Conservation (phyloP, 306 rosid genomes). For the Phaseolus lunatus region DNA sequence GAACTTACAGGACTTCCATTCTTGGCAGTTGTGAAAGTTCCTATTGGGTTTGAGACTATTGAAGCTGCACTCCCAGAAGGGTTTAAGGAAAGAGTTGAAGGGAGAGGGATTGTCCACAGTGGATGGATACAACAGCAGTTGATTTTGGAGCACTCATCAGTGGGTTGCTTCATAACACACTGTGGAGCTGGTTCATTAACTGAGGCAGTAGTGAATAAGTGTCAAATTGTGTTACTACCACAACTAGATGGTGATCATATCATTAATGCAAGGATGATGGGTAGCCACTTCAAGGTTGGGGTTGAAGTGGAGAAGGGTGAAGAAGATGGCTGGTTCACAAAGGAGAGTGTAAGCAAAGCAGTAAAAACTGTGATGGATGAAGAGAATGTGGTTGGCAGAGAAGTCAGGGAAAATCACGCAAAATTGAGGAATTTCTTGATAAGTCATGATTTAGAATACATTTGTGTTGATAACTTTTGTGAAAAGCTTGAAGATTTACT, state of each 20-base stretch:
- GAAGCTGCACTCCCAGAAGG: slow-evolving; percentile 48
- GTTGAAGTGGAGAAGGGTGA: slow-evolving; percentile 68
- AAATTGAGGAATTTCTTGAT: slow-evolving; percentile 46
- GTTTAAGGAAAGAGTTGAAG: slow-evolving; percentile 44
- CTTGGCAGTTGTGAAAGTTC: neutral
- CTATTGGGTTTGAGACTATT: neutral
- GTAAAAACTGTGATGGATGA: slow-evolving; percentile 60
- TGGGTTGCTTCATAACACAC: slow-evolving; percentile 80
- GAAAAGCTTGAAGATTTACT: slow-evolving; percentile 24
- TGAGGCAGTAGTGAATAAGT: slow-evolving; percentile 56
- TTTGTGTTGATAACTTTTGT: slow-evolving; percentile 35
- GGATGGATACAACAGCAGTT: slow-evolving; percentile 74
- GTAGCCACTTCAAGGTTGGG: slow-evolving; percentile 41
- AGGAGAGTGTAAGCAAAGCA: slow-evolving; percentile 52
- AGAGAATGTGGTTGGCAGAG: slow-evolving; percentile 51
- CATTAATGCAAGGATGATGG: slow-evolving; percentile 53
- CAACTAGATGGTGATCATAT: slow-evolving; percentile 45
- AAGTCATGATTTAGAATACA: neutral
- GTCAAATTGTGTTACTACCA: slow-evolving; percentile 65
- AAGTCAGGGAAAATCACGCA: slow-evolving; percentile 48
- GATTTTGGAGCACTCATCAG: slow-evolving; percentile 60
- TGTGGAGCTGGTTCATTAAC: slow-evolving; percentile 66
- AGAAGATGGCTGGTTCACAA: slow-evolving; percentile 58
- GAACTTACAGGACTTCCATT: neutral
- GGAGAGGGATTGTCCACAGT: slow-evolving; percentile 47